Evolutionary conservation across 495 filamentous ascomycete genomes (phyloP).

Genomic region (Bryoglossum gracile): DNA sequence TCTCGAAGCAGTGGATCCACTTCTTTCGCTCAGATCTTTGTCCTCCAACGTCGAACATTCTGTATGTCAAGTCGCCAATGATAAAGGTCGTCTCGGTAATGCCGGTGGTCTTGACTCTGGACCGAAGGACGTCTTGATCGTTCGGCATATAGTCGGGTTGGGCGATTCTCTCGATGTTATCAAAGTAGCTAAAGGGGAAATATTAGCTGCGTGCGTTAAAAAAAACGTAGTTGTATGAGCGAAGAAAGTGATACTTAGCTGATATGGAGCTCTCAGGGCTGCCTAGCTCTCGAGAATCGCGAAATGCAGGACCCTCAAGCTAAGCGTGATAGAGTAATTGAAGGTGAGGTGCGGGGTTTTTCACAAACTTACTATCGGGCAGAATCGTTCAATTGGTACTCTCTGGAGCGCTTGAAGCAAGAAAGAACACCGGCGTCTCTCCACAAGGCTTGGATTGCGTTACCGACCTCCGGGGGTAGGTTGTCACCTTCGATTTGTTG

Average conservation of each 20-base stretch:
- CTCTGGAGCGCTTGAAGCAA: constrained; percentile 88
- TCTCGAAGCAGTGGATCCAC: constrained; percentile 99
- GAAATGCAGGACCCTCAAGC: too few species aligned
- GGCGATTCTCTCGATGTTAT: constrained; percentile 87
- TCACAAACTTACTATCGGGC: constrained; percentile 88
- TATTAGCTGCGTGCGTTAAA: too few species aligned
- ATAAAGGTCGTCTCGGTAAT: constrained; percentile 99
- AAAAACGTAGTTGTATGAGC: too few species aligned
- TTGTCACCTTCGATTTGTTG: constrained; percentile 93
- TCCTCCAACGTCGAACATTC: constrained; percentile 99
- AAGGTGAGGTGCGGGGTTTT: background rate
- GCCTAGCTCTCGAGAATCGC: too few species aligned
- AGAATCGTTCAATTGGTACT: constrained; percentile 97
- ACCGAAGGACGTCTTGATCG: constrained; percentile 94
- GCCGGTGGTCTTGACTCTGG: constrained; percentile 98
- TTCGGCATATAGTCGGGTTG: constrained; percentile 91
- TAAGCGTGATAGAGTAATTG: background rate
- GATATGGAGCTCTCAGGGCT: too few species aligned
- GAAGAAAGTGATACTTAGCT: too few species aligned
- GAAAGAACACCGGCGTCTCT: constrained; percentile 90
- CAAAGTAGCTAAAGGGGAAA: constrained; percentile 96
- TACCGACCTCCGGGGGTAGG: constrained; percentile 88
- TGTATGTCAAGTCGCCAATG: constrained; percentile 93
- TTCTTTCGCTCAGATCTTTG: constrained; percentile 99
- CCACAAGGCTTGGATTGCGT: constrained; percentile 90